Conservation (phyloP, 164 flowering plant genomes). For the Tinospora cordifolia region DNA sequence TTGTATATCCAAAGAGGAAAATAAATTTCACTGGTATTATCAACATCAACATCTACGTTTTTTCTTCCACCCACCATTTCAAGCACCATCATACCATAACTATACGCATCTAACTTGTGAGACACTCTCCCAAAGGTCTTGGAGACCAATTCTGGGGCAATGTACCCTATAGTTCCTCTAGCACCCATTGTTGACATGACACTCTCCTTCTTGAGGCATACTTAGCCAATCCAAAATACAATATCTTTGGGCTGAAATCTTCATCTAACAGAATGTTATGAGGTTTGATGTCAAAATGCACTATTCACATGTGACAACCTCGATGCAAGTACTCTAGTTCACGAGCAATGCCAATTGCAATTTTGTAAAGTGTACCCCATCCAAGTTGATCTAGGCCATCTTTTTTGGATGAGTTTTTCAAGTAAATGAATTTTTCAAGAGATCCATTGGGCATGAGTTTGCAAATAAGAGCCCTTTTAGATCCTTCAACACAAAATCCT, state of each 20-base stretch:
- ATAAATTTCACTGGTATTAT: slow-evolving; percentile 2
- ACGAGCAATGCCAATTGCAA: slow-evolving; percentile 10
- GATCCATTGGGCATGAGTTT: slow-evolving; percentile 12
- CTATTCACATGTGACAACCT: slow-evolving; percentile 5
- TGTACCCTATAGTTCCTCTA: slow-evolving; percentile 9
- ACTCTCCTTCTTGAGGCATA: slow-evolving; percentile 1
- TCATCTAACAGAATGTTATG: slow-evolving; percentile 12
- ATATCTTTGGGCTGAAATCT: slow-evolving; percentile 9
- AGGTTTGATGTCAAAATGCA: slow-evolving; percentile 15
- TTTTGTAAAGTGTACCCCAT: slow-evolving; percentile 10
- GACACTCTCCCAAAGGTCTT: slow-evolving; percentile 4
- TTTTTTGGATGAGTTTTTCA: not conserved
- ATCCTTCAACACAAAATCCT: slow-evolving; percentile 7
- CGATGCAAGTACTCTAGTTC: slow-evolving; percentile 13
- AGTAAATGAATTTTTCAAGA: slow-evolving; percentile 5
- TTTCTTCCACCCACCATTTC: slow-evolving; percentile 14
- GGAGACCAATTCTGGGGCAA: slow-evolving; percentile 4
- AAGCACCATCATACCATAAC: slow-evolving; percentile 13
- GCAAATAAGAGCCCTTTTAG: slow-evolving; percentile 5
- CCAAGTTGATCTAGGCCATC: not conserved
- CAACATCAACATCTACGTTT: not conserved
- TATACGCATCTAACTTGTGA: slow-evolving; percentile 8
- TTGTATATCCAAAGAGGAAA: slow-evolving; percentile 11
- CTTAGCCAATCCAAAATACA: slow-evolving; percentile 10
- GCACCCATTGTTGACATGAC: not conserved